Conservation (phyloP, 1,284 basidiomycete species). For the Puccinia polysora region DNA sequence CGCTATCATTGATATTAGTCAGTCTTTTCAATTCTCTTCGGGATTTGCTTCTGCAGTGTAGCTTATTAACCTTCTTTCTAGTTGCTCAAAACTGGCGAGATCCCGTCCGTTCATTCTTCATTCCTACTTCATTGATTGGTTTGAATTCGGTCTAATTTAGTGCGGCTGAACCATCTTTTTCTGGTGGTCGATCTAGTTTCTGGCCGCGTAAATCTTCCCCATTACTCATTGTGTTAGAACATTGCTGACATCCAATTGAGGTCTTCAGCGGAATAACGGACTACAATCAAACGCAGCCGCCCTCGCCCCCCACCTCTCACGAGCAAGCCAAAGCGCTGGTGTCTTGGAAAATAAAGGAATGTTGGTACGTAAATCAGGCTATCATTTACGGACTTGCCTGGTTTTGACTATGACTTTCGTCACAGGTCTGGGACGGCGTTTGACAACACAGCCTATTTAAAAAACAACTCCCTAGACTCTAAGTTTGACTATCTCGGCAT, state of each 20-base stretch:
- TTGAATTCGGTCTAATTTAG: background rate
- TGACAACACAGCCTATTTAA: slow-evolving; percentile 38
- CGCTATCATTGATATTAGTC: slow-evolving; percentile 43
- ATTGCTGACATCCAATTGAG: background rate
- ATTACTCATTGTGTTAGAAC: background rate
- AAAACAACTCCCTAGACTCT: slow-evolving; percentile 10
- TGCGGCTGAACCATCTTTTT: background rate
- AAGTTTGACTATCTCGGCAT: slow-evolving; percentile 58
- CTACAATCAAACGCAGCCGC: slow-evolving; percentile 25
- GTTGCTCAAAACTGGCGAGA: slow-evolving; percentile 42
- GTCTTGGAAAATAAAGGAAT: slow-evolving; percentile 40
- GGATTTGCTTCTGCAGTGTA: background rate
- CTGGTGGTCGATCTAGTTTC: slow-evolving; percentile 10
- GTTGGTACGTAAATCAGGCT: slow-evolving; percentile 27
- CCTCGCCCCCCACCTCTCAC: slow-evolving; percentile 11
- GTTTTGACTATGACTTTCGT: background rate
- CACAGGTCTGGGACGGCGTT: slow-evolving; percentile 41
- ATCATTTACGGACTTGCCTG: background rate
- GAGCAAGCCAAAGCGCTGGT: slow-evolving; percentile 19
- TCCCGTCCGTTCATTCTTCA: slow-evolving; percentile 17
- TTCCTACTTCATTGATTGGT: background rate
- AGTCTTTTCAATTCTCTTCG: background rate
- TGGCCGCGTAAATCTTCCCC: slow-evolving; percentile 23
- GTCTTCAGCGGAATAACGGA: slow-evolving; percentile 19
- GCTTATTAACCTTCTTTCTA: background rate